phyloP scores from a whole-genome alignment of 768 basidiomycete species.

The Lactarius deliciosus region DNA sequence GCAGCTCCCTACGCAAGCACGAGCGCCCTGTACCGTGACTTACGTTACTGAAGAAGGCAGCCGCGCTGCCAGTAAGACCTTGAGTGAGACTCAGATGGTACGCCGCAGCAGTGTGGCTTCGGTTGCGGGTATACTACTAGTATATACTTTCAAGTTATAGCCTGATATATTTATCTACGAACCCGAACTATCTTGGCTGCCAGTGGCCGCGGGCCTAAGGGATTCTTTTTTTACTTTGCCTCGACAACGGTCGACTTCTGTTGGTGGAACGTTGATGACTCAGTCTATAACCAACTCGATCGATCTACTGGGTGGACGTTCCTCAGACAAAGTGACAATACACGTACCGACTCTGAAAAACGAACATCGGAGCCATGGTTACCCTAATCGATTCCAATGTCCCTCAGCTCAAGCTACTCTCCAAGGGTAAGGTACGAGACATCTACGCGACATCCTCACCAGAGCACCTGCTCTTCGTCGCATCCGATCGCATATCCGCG shows the following conservation, averaged over 20 bases:
- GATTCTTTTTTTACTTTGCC: too few species aligned
- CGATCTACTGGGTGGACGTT: background rate
- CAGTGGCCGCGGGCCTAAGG: too few species aligned
- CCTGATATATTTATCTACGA: too few species aligned
- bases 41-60: background rate
- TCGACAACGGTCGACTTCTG: too few species aligned
- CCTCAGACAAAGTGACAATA: background rate
- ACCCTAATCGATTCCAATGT: conserved; percentile 58
- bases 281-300: background rate
- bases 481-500: conserved; percentile 93
- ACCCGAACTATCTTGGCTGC: too few species aligned
- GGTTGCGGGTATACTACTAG: too few species aligned
- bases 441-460: conserved; percentile 78
- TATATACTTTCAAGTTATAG: too few species aligned
- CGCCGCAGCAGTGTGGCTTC: too few species aligned
- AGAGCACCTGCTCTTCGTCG: conserved; percentile 84
- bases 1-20: background rate
- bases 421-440: conserved; percentile 94
- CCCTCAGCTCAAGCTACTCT: conserved; percentile 65
- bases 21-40: too few species aligned
- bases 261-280: too few species aligned
- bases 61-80: too few species aligned
- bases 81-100: too few species aligned
- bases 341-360: background rate
- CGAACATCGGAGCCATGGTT: background rate